Evolutionary conservation across 164 flowering plant genomes (phyloP), one percentile per base, ranked within the genome.

Genomic region (Buxus sempervirens): DNA sequence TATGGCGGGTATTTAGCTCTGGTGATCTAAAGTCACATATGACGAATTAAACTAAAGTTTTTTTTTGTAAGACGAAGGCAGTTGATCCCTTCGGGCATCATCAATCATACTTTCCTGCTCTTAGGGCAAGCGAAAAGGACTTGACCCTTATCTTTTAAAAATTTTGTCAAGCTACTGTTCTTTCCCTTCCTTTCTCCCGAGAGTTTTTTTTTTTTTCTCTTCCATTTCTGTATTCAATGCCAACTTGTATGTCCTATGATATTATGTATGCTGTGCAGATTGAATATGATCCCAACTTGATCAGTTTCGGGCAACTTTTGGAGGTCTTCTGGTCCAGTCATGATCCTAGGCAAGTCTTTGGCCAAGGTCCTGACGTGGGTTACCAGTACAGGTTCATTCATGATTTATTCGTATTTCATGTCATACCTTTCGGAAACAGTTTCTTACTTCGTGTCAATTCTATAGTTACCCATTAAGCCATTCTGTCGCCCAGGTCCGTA

Each of bases 351-450:
- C 96, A 95, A 74, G 97, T 95, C 21, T 93, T 89, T 81, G 99
- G 99, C 53, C 99, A 95, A 81, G 99, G 99, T 72, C 99, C 99
- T 69, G 99, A 95, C 79, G 99, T 93, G 38, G 99, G 98, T 38
- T 76, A 77, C 55, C 99, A 92, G 64, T 95, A 95, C 80, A 89
- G 98, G 98, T 95, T 32, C 38, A 32, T 32, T 32, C 38, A 32
- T 32, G 38, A 32, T 7, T 7, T 32, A 32, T 28, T 21, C 24
- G 60, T 20, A 32, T 7, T 32, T 32, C 38, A 32, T 32, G 38
- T 49, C 21, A 53, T 55, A 23, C 54, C 49, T 21, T 24, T 4
- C 32, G 25, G 25, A 23, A 51, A 54, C 32, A 45, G 48, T 19
- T 51, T 49, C 19, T n/a, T n/a, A 18, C 27, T 38, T 64, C 38